Base-by-base conservation (phyloP, 1,139 yeast species). In the Geotrichum klebahnii region DNA sequence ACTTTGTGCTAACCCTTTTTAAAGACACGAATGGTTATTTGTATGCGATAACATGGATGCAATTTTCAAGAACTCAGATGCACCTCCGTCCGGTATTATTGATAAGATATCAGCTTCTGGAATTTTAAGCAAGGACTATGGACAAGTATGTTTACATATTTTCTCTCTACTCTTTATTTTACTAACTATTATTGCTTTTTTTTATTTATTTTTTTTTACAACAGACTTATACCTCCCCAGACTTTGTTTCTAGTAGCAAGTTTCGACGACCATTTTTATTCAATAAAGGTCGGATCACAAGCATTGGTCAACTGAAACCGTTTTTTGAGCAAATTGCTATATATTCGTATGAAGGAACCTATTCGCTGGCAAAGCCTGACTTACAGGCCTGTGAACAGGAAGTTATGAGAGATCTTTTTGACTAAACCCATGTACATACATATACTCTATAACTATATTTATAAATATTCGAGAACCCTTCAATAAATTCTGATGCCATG, bases 241-340 rank as follows among this genome's bases (percentile, higher is more conserved):
- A 37, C 14, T 2, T 17, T 3, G 16, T 37, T 17, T 6, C 29
- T 4, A 36, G n/a, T 14, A 32, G 37, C 17, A 51, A 35, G 28
- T 22, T 36, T 5, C 46, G 50, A 12, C 47, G 45, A 32, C 58
- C 57, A 10, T 43, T 53, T 28, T 43, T 55, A 16, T 22, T 35
- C 22, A 40, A 43, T 22, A 39, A 31, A 17, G 50, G 50, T 1
- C 41, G 39, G 6, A 33, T 55, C 12, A 40, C 44, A 1, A 34
- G 41, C 4, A 43, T 83, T n/a, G 67, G 74, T 1, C 76, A 77
- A 41, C 69, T 90, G 57, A 77, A 82, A 51, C 77, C 77, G 9
- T 89, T 86, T 62, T 84, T 85, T 62, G 84, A 82, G 58, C 81
- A 79, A 48, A 68, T 87, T 53, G 81, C 95, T 58, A 77, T 84